Evolutionary conservation across 805 yeast species (phyloP).

Genomic region (Yarrowia phangngaensis): DNA sequence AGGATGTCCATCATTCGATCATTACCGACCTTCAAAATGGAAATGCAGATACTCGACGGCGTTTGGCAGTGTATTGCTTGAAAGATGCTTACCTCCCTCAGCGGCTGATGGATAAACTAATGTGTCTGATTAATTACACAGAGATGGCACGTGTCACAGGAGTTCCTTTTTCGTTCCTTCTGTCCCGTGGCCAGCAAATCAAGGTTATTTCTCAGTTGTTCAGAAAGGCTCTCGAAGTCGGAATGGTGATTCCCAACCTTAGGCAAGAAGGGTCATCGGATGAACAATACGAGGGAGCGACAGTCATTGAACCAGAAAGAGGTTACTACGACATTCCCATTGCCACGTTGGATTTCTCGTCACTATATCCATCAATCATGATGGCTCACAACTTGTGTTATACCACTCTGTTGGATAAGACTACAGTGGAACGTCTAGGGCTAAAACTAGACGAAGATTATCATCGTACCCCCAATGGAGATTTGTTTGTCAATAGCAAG

Average conservation of each 20-base stretch:
- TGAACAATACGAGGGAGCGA: conserved; percentile 97
- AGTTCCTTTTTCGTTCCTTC: conserved; percentile 86
- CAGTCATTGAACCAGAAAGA: conserved; percentile 93
- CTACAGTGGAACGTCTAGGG: conserved; percentile 59
- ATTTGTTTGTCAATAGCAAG: conserved; percentile 69
- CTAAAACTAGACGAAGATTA: conserved; percentile 74
- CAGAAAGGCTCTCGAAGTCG: conserved; percentile 83
- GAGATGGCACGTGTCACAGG: conserved; percentile 99
- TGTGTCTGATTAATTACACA: conserved; percentile 95
- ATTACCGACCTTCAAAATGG: conserved; percentile 94
- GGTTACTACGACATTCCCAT: conserved; percentile 97
- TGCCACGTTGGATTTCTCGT: conserved; percentile 96
- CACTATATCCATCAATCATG: conserved; percentile 96
- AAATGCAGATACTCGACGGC: conserved; percentile 82
- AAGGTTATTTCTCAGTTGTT: conserved; percentile 94
- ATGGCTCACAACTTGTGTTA: conserved; percentile 98
- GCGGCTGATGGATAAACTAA: conserved; percentile 80
- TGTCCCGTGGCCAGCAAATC: conserved; percentile 94
- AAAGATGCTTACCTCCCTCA: conserved; percentile 94
- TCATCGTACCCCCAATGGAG: conserved; percentile 85
- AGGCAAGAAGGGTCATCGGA: conserved; percentile 74
- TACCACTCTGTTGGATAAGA: conserved; percentile 74
- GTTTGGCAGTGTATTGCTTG: conserved; percentile 94
- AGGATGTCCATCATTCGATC: conserved; percentile 95
- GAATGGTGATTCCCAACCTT: conserved; percentile 87